Evolutionary conservation across 352 stramenopile genomes (phyloP), one percentile per base, ranked within the genome.

Genomic region (Pythium biforme): DNA sequence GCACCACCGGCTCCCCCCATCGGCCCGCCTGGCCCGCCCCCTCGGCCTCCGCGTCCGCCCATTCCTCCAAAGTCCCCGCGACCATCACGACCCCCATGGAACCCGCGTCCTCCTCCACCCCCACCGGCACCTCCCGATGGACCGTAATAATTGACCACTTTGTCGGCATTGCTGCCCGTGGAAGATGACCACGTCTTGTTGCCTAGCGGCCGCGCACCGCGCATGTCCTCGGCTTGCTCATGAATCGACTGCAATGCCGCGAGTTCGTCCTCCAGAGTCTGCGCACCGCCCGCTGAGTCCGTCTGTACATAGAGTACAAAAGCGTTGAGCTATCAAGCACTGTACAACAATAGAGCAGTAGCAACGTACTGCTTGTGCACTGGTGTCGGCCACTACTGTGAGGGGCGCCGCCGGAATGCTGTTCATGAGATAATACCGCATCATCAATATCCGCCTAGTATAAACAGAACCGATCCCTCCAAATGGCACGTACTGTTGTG

Each of bases 141-240:
- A 65, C 69, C 75, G 52, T 89, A 88, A 60, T 92, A 94, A 58
- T 94, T 92, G 63, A 76, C 81, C 62, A 92, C 84, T 41, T 81
- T 73, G 66, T 91, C 81, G 59, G 79, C 83, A 59, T 92, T 92
- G 69, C 83, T 92, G 68, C 83, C 86, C 15, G 70, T 76, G 1
- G 71, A 77, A 11, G 86, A 76, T 8, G 83, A 91, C 86, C 86
- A 94, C 53, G 83, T 94, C 66, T 93, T 94, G 77, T 94, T 94
- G 50, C 86, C 86, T 43, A 88, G 62, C 49, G 60, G 60, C 3
- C 86, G 78, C 7, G 83, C 72, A 29, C 83, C 83, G 33, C 86
- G 78, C 74, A 92, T 76, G 49, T 94, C 86, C 59, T 93, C 86
- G 1, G 86, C 86, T 61, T 93, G 83, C 73, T 93, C 83, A 43